Evolutionary conservation across 768 basidiomycete species (phyloP), one percentile per base, ranked within the genome.

Genomic region (Leccinum subgranulosum): DNA sequence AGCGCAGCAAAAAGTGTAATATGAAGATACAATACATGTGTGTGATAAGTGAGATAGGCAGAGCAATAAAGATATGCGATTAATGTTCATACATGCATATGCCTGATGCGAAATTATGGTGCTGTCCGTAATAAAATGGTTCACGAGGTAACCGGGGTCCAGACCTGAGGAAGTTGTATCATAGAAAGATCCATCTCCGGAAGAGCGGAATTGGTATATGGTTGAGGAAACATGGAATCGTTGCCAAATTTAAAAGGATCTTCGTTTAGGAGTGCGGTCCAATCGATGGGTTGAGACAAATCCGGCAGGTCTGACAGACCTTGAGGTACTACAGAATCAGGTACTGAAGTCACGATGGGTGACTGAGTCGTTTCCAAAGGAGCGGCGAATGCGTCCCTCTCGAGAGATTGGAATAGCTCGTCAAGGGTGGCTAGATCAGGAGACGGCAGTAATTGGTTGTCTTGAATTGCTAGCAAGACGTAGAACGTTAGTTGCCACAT

Each of bases 241-340:
- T 17, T 25, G 4, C 14, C 21, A 7, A 53, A 10, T 25, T 28
- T 34, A 12, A 4, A 51, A 3, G 33, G 27, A 14, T 47, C 27
- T 34, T 27, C 43, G 4, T 52, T 41, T 36, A 65, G 51, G 48
- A 65, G 57, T 31, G 25, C 12, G 2, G 53, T 60, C 64, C 58
- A 66, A 23, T 63, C 58, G n/a, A 65, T 54, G 46, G 51, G 1
- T 41, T 51, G 36, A 14, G 59, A 61, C n/a, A 34, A 5, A 23
- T 48, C 27, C 1, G 33, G 11, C 3, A 49, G 31, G 41, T 15
- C 4, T 12, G 50, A 36, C 19, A 52, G 14, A 14, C 3, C 33
- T 27, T 50, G 23, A 2, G 45, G 6, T 21, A 27, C 21, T n/a
- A n/a, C n/a, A n/a, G 23, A 3, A 12, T 36, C 29, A 14, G 45